phyloP scores from a whole-genome alignment of 306 rosid species.

The Alnus rubra region DNA sequence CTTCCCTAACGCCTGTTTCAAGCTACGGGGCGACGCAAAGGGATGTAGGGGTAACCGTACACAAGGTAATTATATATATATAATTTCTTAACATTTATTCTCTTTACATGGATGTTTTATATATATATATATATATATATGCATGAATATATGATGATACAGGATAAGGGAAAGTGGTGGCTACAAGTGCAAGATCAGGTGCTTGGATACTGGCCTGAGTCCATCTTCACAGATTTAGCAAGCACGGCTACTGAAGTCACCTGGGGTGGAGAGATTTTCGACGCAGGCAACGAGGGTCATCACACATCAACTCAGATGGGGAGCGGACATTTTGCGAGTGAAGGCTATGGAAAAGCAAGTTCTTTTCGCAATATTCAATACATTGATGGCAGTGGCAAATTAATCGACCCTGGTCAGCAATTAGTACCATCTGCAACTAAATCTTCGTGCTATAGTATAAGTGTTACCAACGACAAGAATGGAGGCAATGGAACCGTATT shows the following conservation, averaged over 20 bases:
- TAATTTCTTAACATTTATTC: no score
- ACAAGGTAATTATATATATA: conserved; percentile 11
- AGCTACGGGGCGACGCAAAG: conserved; percentile 5
- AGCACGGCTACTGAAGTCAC: neutral
- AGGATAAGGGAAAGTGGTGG: conserved; percentile 36
- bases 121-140: no score
- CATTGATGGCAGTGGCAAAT: neutral
- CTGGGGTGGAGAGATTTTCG: conserved; percentile 31
- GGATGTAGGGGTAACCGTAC: neutral
- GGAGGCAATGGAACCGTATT: conserved; percentile 2
- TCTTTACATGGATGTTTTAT: no score
- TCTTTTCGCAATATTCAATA: conserved; percentile 22
- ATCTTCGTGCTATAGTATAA: conserved; percentile 24
- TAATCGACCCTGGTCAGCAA: neutral
- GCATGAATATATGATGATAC: neutral
- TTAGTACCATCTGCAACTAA: neutral
- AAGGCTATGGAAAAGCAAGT: conserved; percentile 26
- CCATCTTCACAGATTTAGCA: conserved; percentile 1
- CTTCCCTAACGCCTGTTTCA: conserved; percentile 10
- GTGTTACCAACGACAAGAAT: neutral
- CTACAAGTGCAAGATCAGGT: neutral
- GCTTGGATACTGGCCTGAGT: conserved; percentile 35
- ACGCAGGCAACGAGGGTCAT: neutral
- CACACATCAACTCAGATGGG: conserved; percentile 39
- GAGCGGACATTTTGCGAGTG: conserved; percentile 27